Conservation (phyloP, 192 early-diverging fungal genomes). For the Thamnidium elegans region DNA sequence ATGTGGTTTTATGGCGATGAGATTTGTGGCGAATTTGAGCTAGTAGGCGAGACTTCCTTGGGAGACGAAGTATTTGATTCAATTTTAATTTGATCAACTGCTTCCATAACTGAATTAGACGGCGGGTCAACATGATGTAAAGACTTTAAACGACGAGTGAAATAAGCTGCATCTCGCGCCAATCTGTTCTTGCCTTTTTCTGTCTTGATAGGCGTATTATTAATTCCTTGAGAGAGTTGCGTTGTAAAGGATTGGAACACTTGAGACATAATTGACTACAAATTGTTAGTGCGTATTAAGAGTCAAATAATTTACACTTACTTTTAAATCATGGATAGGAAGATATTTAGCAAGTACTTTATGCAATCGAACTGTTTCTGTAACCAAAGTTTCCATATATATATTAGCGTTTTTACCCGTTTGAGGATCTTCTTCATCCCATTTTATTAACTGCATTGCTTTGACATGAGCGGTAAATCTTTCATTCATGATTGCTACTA, state of each 20-base stretch:
- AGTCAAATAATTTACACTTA: conserved; percentile 26
- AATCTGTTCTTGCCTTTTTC: conserved; percentile 63
- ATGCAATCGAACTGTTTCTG: conserved; percentile 87
- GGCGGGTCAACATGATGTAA: conserved; percentile 73
- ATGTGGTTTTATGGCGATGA: no score
- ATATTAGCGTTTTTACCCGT: conserved; percentile 39
- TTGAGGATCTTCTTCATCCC: conserved; percentile 43
- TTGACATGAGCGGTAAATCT: conserved; percentile 76
- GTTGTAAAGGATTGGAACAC: conserved; percentile 78
- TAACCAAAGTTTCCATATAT: conserved; percentile 84
- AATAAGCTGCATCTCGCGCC: conserved; percentile 74
- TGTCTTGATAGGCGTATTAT: conserved; percentile 45
- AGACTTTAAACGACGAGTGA: conserved; percentile 60
- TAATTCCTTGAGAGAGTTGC: conserved; percentile 70
- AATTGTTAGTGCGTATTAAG: not conserved
- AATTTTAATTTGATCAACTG: conserved; percentile 16
- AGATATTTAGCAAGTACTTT: conserved; percentile 89
- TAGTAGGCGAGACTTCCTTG: no score
- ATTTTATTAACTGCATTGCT: conserved; percentile 57
- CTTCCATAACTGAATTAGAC: conserved; percentile 66
- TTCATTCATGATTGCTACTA: conserved; percentile 95
- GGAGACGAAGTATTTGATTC: no score
- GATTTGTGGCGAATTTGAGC: no score
- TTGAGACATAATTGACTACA: conserved; percentile 67
- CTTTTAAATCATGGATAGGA: conserved; percentile 66